A percentile compares a stretch with the other conserved stretches of the same genome.
Evolutionary conservation across 1,284 basidiomycete species (phyloP).

Genomic region (Boletus smithii): DNA sequence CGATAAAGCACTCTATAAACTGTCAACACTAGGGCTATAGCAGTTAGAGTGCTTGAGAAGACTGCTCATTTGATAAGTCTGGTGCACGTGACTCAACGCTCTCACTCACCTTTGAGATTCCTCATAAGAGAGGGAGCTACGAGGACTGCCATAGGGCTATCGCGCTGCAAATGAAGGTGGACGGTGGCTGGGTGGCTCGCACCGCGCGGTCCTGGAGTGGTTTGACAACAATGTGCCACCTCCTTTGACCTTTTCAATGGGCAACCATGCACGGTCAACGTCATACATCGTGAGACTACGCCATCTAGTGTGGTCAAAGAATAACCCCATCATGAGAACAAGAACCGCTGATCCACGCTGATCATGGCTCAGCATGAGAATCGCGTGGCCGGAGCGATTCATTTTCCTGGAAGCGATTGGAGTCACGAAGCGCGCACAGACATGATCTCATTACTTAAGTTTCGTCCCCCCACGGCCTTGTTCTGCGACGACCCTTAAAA

Average conservation of each 20-base stretch:
- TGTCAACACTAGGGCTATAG: slow-evolving; percentile 8
- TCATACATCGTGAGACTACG: slow-evolving; percentile 2
- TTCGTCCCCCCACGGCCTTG: background rate
- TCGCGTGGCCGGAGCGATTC: slow-evolving; percentile 1
- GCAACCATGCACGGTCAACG: background rate
- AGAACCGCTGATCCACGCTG: background rate
- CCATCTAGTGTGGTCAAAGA: slow-evolving; percentile 15
- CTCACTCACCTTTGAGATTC: slow-evolving; percentile 17
- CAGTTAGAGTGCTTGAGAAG: slow-evolving; percentile 15
- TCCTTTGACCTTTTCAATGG: slow-evolving; percentile 2
- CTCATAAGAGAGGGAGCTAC: background rate
- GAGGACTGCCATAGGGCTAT: background rate
- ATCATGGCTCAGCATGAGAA: slow-evolving; percentile 2
- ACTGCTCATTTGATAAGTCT: slow-evolving; percentile 9
- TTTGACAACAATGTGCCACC: background rate
- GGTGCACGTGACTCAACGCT: background rate
- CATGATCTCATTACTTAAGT: slow-evolving; percentile 1
- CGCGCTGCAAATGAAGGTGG: background rate
- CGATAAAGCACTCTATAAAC: slow-evolving; percentile 9
- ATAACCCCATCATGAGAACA: background rate
- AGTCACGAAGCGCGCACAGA: background rate
- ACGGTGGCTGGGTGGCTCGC: background rate
- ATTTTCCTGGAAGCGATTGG: background rate
- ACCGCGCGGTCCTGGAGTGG: background rate
- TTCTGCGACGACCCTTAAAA: background rate